phyloP scores from a whole-genome alignment of 306 rosid genomes.

The Canavalia ensiformis region DNA sequence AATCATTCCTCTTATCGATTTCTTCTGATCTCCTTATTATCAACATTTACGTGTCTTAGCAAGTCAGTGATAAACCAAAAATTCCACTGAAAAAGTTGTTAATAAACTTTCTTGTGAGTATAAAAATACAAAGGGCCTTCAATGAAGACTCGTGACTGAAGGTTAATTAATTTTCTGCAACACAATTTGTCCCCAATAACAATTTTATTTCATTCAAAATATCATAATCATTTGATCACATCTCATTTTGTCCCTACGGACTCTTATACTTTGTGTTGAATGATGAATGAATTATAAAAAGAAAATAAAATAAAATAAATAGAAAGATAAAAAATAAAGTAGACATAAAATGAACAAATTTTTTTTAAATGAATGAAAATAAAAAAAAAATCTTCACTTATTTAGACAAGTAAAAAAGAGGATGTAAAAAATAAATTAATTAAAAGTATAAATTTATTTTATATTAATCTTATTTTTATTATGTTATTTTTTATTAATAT shows the following conservation, averaged over 20 bases:
- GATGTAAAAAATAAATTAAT: too few species aligned
- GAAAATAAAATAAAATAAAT: too few species aligned
- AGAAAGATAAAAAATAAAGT: too few species aligned
- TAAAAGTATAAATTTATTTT: too few species aligned
- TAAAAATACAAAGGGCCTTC: not conserved
- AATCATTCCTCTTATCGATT: not conserved
- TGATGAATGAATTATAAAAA: too few species aligned
- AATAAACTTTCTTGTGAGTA: not conserved
- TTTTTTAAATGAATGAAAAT: too few species aligned
- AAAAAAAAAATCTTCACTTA: too few species aligned
- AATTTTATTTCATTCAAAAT: not conserved
- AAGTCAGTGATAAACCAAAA: not conserved
- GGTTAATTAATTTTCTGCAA: not conserved
- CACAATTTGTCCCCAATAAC: not conserved
- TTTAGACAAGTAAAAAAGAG: too few species aligned
- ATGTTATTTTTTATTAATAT: too few species aligned
- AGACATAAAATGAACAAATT: too few species aligned
- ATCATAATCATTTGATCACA: not conserved
- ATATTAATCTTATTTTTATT: too few species aligned
- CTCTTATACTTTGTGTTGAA: too few species aligned
- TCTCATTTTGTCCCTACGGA: not conserved
- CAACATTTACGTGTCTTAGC: not conserved
- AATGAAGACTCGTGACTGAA: conserved; percentile 8
- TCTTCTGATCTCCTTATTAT: not conserved
- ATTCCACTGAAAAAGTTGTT: conserved; percentile 10